Base-by-base conservation (phyloP, 805 yeast genomes). In the Pichia scutulata region DNA sequence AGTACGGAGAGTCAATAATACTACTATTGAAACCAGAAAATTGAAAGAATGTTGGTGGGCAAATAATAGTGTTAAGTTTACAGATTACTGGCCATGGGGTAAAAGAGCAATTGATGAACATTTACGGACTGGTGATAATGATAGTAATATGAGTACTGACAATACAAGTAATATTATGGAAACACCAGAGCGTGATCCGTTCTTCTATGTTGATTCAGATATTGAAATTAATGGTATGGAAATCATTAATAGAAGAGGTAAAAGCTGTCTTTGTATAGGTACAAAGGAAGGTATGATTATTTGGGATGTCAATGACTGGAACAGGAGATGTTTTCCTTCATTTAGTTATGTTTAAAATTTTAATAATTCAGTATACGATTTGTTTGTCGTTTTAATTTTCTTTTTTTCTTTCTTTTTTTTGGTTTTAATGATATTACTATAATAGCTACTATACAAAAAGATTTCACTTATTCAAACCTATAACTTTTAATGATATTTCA, bases 231-330 rank as follows among this genome's bases (percentile, higher is more conserved):
- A 79, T 18, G 90, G 90, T 1, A 61, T 84, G 51, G 83, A 80
- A 50, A 76, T 86, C 76, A 65, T 76, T 43, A 72, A 72, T 43
- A 75, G 73, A 54, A 63, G 64, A 18, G 72, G 76, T 16, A 57
- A 56, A 18, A 71, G 79, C 19, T 71, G 74, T 37, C 62, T 84
- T 39, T 69, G 80, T 7, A 77, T 84, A 36, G 90, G 87, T 1
- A 74, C 81, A 47, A 82, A 80, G 52, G 78, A 76, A 42, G 95
- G 95, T 0, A 69, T 87, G 21, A 71, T 82, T 43, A 72, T 74
- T 55, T 86, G 92, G 89, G 78, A 77, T 41, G 75, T 86, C 44
- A 85, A 84, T 57, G 73, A 78, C 16, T 76, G 81, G 76, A 77
- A 78, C 28, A 70, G 87, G 59, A 69, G 84, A 51, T 77, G 83